Evolutionary conservation across 1,284 basidiomycete species (phyloP).

Genomic region (Boletus semigastroideus): DNA sequence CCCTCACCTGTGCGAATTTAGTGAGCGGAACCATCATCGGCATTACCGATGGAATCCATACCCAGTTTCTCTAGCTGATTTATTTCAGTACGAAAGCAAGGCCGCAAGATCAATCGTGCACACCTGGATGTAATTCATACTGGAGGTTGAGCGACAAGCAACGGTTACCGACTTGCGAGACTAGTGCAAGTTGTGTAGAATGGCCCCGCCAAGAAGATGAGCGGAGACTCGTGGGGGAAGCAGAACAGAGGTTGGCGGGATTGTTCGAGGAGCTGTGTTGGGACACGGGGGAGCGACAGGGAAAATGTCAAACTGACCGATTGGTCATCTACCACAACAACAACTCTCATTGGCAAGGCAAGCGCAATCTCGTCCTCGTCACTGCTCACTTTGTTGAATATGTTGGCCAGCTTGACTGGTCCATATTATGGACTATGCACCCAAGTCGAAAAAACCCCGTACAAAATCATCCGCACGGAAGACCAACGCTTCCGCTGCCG

Average conservation of each 20-base stretch:
- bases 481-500: constrained; percentile 27
- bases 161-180: background rate
- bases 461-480: constrained; percentile 55
- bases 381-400: background rate
- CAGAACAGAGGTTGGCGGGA: background rate
- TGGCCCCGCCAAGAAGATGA: constrained; percentile 3
- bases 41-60: constrained; percentile 10
- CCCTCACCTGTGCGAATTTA: constrained; percentile 60
- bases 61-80: constrained; percentile 35
- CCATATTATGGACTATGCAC: constrained; percentile 38
- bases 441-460: constrained; percentile 51
- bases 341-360: constrained; percentile 5
- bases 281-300: background rate
- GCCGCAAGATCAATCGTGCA: constrained; percentile 1
- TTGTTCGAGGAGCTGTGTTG: background rate
- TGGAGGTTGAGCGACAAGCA: background rate
- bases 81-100: constrained; percentile 11
- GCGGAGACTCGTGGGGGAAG: constrained; percentile 1
- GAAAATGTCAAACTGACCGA: constrained; percentile 10
- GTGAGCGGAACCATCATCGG: constrained; percentile 8
- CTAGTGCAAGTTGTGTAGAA: constrained; percentile 3
- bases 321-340: constrained; percentile 2
- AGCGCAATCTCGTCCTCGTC: background rate
- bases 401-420: background rate
- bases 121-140: constrained; percentile 37